A percentile compares a stretch with the other conserved stretches of the same genome.
Conservation (phyloP, 1,139 yeast species). For the Torulaspora globosa region DNA sequence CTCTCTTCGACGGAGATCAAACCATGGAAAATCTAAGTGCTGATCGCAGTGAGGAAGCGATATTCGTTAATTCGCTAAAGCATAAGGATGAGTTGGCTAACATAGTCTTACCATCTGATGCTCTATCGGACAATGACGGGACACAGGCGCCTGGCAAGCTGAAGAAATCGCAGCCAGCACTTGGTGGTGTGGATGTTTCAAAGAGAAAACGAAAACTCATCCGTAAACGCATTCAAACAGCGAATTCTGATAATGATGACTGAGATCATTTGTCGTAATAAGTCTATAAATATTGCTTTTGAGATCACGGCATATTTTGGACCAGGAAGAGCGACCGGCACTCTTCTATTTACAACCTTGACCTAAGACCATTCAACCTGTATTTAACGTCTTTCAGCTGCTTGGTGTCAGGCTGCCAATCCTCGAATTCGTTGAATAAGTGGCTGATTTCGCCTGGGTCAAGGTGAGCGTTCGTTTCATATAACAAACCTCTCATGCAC, state of each 20-base stretch:
- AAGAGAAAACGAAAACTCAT: conserved; percentile 25
- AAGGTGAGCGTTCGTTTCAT: conserved; percentile 45
- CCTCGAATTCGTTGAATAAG: conserved; percentile 66
- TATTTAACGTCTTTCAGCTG: conserved; percentile 77
- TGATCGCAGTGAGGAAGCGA: conserved; percentile 20
- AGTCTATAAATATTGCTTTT: not conserved
- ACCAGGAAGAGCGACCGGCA: conserved; percentile 7
- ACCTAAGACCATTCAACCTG: conserved; percentile 65
- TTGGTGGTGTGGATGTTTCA: conserved; percentile 3
- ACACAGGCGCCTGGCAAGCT: not conserved
- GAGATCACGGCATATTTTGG: not conserved
- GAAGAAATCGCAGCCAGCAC: conserved; percentile 1
- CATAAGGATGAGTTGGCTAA: conserved; percentile 16
- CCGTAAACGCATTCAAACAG: conserved; percentile 23
- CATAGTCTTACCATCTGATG: conserved; percentile 18
- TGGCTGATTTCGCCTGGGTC: conserved; percentile 54
- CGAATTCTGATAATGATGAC: conserved; percentile 11
- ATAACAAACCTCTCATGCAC: conserved; percentile 80
- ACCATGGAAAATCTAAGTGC: conserved; percentile 16
- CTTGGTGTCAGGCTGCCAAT: conserved; percentile 84
- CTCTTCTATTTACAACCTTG: conserved; percentile 34
- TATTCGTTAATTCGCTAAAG: conserved; percentile 19
- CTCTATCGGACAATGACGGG: conserved; percentile 17
- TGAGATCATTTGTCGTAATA: not conserved
- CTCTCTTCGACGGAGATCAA: conserved; percentile 24